Conservation (phyloP, 2,329 filamentous ascomycete species). For the Xylaria hypoxylon region DNA sequence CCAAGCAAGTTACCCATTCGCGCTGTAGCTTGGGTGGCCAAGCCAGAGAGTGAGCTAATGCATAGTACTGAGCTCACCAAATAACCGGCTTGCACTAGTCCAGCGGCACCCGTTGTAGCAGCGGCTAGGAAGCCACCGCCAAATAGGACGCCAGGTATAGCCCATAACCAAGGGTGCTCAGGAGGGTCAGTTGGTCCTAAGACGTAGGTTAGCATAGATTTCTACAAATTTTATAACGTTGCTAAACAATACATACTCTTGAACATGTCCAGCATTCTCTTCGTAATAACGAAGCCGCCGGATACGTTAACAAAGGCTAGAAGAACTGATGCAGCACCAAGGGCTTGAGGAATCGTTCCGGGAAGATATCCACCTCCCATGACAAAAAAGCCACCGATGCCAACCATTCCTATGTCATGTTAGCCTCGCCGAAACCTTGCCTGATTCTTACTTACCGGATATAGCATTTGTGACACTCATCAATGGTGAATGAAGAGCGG, state of each 20-base stretch:
- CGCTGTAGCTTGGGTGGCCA: conserved; percentile 85
- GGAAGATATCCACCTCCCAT: conserved; percentile 85
- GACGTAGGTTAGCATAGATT: conserved; percentile 39
- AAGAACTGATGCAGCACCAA: conserved; percentile 83
- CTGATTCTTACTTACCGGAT: conserved; percentile 64
- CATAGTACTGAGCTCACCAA: conserved; percentile 86
- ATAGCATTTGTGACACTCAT: conserved; percentile 97
- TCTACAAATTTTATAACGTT: neutral
- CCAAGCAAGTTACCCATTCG: conserved; percentile 87
- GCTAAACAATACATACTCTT: conserved; percentile 64
- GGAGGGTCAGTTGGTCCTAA: conserved; percentile 82
- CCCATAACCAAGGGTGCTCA: conserved; percentile 90
- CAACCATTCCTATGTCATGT: conserved; percentile 75
- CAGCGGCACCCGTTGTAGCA: conserved; percentile 82
- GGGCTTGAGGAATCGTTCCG: conserved; percentile 79
- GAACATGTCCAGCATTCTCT: conserved; percentile 94
- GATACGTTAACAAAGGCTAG: conserved; percentile 90
- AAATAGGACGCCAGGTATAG: conserved; percentile 79
- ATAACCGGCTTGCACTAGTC: conserved; percentile 88
- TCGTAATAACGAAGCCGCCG: conserved; percentile 91
- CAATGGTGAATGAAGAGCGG: conserved; percentile 85
- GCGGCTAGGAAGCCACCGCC: conserved; percentile 85
- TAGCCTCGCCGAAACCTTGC: conserved; percentile 27
- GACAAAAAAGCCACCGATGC: conserved; percentile 87
- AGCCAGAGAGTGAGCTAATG: conserved; percentile 83